These are phyloP conservation scores for Neopestalotiopsis rosae DNA, from an alignment of 2,329 filamentous ascomycete genomes.

Conservation along the genomic window DNA sequence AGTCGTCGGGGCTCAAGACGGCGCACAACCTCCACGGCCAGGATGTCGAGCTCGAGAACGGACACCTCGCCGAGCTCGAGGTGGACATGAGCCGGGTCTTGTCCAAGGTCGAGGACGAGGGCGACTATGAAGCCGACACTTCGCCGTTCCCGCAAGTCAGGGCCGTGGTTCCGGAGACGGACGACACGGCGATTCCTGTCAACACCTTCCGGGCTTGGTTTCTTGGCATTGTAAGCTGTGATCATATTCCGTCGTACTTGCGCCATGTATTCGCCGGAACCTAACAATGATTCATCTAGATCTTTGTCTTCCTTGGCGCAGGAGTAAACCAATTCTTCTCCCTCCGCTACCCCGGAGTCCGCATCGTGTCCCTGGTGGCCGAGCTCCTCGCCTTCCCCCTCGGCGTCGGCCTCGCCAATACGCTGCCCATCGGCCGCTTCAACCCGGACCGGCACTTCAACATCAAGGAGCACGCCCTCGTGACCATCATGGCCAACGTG, in stretches of 20 bases:
- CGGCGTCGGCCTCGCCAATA: constrained; percentile 43
- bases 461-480: constrained; percentile 51
- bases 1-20: constrained; percentile 20
- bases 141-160: constrained; percentile 37
- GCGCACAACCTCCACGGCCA: constrained; percentile 20
- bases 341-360: constrained; percentile 50
- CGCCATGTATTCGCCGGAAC: constrained; percentile 14
- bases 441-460: constrained; percentile 51
- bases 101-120: constrained; percentile 32
- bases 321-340: constrained; percentile 54
- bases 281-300: constrained; percentile 17
- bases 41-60: constrained; percentile 30
- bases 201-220: constrained; percentile 54
- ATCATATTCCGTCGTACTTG: not conserved
- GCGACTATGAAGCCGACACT: constrained; percentile 37
- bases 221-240: constrained; percentile 41
- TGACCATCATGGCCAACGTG: constrained; percentile 55
- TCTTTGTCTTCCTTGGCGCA: constrained; percentile 51
- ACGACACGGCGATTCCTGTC: constrained; percentile 38
- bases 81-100: constrained; percentile 36
- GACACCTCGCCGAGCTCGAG: constrained; percentile 37
- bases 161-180: constrained; percentile 38
- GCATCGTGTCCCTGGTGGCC: constrained; percentile 50
- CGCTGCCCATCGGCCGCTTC: constrained; percentile 42
- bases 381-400: constrained; percentile 49